Evolutionary conservation across 179 eudicot species (phyloP), one percentile per base, ranked within the genome.

Genomic region (Actinidia chinensis): DNA sequence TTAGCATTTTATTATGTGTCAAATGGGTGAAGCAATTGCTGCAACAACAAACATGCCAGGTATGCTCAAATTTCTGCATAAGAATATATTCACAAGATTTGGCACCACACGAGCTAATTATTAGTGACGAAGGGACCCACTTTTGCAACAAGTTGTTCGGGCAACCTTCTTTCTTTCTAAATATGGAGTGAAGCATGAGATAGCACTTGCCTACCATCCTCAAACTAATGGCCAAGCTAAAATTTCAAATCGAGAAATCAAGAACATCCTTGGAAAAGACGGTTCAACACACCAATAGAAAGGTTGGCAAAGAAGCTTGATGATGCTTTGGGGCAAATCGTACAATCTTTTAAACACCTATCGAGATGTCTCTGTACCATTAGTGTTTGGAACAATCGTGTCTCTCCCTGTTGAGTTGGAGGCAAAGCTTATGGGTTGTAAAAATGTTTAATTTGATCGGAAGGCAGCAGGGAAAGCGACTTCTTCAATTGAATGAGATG

Each of bases 261-360:
- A 61, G 66, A 22, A 25, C 66, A 61, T 61, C 40, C 66, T 61
- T 20, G n/a, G 66, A 61, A 40, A 61, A 61, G 66, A 61, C 36
- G 36, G 66, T 61, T 40, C n/a, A n/a, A n/a, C 6, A 61, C 40
- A 22, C 66, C 33, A 20, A 20, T 1, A 20, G 40, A 8, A 61
- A 61, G 66, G 66, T 61, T 33, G 66, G 33, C 66, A 20, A 61
- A 61, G 66, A 61, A 25, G 66, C 12, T 61, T 22, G 66, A 61
- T 61, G 66, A 61, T 61, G 66, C 68, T 25, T 13, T 63, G 17
- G 17, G 15, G 68, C 68, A 25, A 25, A 63, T 6, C 68, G 17
- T 11, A 63, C 68, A 11, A 11, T 43, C 14, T 63, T 13, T 13
- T 25, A 63, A 33, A 63, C 68, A 17, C 43, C 43, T 23, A 63